Evolutionary conservation across 768 basidiomycete species (phyloP).

Genomic region (Auricularia auricula-judae): DNA sequence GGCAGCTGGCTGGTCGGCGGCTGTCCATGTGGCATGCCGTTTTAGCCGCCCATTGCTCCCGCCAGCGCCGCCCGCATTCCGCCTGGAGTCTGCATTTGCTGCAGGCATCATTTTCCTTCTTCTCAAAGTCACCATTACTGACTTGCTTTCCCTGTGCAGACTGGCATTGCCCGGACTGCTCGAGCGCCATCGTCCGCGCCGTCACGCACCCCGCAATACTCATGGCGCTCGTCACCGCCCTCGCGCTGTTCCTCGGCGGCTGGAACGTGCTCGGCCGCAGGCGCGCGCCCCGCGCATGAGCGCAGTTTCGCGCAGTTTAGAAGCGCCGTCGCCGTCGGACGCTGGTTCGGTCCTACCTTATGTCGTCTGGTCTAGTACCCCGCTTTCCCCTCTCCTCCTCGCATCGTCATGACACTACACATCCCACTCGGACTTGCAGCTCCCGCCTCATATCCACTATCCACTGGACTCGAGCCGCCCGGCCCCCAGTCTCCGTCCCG

Average conservation of each 20-base stretch:
- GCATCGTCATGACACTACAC: too few relatives aligned
- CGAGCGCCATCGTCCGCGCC: slow-evolving; percentile 16
- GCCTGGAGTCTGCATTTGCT: neutral
- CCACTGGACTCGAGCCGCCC: too few relatives aligned
- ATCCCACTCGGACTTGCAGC: too few relatives aligned
- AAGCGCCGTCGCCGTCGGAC: too few relatives aligned
- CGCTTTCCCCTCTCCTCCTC: too few relatives aligned
- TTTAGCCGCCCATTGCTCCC: neutral
- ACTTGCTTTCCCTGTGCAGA: slow-evolving; percentile 9
- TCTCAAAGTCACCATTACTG: too few relatives aligned
- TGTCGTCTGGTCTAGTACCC: neutral
- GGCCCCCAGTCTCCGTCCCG: too few relatives aligned
- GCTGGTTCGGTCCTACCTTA: neutral
- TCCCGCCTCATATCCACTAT: too few relatives aligned
- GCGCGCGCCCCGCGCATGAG: too few relatives aligned
- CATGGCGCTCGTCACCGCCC: slow-evolving; percentile 8
- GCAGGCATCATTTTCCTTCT: too few relatives aligned
- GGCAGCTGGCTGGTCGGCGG: slow-evolving; percentile 2
- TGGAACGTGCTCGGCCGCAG: slow-evolving; percentile 8
- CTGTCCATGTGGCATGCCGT: neutral
- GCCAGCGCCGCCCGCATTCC: neutral
- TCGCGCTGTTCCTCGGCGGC: slow-evolving; percentile 10
- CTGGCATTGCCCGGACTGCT: slow-evolving; percentile 29
- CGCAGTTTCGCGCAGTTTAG: too few relatives aligned
- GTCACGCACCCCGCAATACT: slow-evolving; percentile 15